These are phyloP conservation scores for Bipolaris gigantea DNA, from an alignment of 2,329 filamentous ascomycete genomes.

Conservation along the genomic window DNA sequence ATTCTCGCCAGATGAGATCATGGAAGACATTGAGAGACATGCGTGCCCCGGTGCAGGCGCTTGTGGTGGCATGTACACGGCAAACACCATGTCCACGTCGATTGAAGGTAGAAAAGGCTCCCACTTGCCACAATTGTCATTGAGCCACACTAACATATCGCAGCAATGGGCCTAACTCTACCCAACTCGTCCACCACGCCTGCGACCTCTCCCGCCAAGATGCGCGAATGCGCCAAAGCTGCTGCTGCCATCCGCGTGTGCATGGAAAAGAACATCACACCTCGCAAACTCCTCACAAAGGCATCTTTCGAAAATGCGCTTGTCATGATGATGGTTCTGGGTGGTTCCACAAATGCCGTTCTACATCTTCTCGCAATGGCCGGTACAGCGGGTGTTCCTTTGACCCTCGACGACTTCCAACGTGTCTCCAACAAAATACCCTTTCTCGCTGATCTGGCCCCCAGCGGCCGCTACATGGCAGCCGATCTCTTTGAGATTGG, in stretches of 20 bases:
- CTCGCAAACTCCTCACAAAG: conserved; percentile 77
- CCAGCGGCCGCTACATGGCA: conserved; percentile 83
- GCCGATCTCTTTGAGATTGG: conserved; percentile 85
- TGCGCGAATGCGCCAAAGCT: conserved; percentile 80
- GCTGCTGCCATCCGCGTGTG: conserved; percentile 76
- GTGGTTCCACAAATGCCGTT: conserved; percentile 85
- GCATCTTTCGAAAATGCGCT: conserved; percentile 84
- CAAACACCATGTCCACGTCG: conserved; percentile 89
- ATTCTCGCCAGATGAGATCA: conserved; percentile 73
- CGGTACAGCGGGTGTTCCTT: conserved; percentile 73
- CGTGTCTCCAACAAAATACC: conserved; percentile 80
- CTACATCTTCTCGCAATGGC: conserved; percentile 91
- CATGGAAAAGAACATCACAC: conserved; percentile 81
- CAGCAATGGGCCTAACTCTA: conserved; percentile 77
- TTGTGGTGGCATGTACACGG: conserved; percentile 92
- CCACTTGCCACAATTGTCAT: neutral
- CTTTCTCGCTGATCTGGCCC: conserved; percentile 82
- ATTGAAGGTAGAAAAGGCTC: conserved; percentile 60
- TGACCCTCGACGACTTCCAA: conserved; percentile 82
- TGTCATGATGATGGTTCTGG: conserved; percentile 88
- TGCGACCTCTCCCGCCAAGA: conserved; percentile 78
- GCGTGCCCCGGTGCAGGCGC: conserved; percentile 79
- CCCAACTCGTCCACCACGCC: conserved; percentile 85
- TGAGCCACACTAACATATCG: conserved; percentile 3
- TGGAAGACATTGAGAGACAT: conserved; percentile 78